These are phyloP conservation scores for Biancaea sappan DNA, from an alignment of 306 rosid genomes.

Conservation along the genomic window DNA sequence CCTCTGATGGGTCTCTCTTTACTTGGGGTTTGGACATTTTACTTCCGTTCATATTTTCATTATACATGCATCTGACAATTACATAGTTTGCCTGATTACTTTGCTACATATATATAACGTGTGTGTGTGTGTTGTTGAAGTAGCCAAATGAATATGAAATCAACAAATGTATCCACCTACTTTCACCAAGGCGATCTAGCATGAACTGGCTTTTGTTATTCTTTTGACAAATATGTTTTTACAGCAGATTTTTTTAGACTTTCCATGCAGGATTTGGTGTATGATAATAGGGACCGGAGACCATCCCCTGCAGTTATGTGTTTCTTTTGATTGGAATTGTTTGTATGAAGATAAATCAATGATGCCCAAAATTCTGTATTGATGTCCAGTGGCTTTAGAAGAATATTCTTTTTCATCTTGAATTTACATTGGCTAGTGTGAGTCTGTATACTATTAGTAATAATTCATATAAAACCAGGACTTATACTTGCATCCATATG, in stretches of 20 bases:
- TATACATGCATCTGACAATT: slow-evolving; percentile 17
- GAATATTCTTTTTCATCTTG: background rate
- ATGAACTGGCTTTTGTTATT: background rate
- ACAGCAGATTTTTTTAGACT: background rate
- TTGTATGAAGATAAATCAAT: slow-evolving; percentile 1
- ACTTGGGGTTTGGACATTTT: slow-evolving; percentile 72
- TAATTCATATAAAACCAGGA: slow-evolving; percentile 12
- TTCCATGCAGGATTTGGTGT: background rate
- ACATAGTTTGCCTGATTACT: background rate
- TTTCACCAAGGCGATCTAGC: background rate
- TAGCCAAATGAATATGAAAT: background rate
- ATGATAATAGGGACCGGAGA: background rate
- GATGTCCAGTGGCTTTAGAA: background rate
- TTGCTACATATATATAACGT: background rate
- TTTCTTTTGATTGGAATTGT: slow-evolving; percentile 26
- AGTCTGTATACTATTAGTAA: slow-evolving; percentile 1
- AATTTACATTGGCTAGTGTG: background rate
- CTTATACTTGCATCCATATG: slow-evolving; percentile 18
- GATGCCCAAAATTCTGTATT: background rate
- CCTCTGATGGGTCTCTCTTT: slow-evolving; percentile 86
- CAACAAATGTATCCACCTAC: background rate
- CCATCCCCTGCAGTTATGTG: background rate
- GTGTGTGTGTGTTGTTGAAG: background rate
- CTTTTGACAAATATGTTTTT: background rate
- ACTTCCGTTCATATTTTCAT: background rate